Evolutionary conservation across 805 yeast genomes (phyloP).

Genomic region (Lachancea lanzarotensis): DNA sequence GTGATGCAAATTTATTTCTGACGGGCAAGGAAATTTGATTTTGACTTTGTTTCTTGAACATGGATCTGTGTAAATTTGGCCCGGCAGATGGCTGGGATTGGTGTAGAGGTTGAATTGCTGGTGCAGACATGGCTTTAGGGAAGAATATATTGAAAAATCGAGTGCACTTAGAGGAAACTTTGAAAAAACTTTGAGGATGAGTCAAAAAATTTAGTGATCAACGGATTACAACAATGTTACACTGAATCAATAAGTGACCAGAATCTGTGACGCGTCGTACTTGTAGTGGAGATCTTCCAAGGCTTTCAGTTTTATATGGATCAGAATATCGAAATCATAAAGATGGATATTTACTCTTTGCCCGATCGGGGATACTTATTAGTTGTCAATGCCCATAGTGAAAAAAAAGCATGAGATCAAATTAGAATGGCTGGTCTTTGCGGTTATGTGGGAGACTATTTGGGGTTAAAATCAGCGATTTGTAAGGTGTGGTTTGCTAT

Average conservation of each 20-base stretch:
- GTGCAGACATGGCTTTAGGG: slow-evolving; percentile 15
- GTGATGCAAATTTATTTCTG: slow-evolving; percentile 38
- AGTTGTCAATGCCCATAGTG: not conserved
- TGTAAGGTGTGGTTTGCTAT: not conserved
- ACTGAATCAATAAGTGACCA: not conserved
- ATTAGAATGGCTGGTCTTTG: not conserved
- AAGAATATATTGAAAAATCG: too few relatives aligned
- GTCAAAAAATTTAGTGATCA: too few relatives aligned
- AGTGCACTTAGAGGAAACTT: too few relatives aligned
- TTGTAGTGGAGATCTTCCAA: too few relatives aligned
- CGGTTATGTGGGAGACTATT: not conserved
- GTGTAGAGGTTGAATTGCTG: slow-evolving; percentile 24
- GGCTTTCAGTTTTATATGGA: not conserved
- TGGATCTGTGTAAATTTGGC: slow-evolving; percentile 18
- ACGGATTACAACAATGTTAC: too few relatives aligned
- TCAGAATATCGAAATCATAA: not conserved
- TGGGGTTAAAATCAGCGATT: not conserved
- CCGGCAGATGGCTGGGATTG: slow-evolving; percentile 11
- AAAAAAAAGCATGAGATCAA: not conserved
- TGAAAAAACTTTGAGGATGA: too few relatives aligned
- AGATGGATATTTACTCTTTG: slow-evolving; percentile 1
- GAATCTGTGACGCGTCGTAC: not conserved
- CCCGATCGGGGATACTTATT: slow-evolving; percentile 3
- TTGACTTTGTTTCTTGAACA: slow-evolving; percentile 22
- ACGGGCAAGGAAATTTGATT: slow-evolving; percentile 4